Evolutionary conservation across 305 asterid genomes (phyloP), one percentile per base, ranked within the genome.

Genomic region (Striga hermonthica): DNA sequence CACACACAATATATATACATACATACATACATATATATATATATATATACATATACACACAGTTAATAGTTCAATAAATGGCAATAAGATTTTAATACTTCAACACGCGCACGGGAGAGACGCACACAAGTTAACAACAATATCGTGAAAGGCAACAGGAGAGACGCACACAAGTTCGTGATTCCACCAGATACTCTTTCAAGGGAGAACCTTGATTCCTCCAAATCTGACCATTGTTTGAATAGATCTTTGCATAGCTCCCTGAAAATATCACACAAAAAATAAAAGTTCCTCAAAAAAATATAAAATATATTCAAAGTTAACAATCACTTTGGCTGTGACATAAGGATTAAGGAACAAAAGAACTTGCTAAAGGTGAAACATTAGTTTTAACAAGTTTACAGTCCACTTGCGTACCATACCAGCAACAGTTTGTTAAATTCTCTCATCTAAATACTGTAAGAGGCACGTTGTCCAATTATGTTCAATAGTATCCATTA

Each of bases 161-260:
- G 76, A 78, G 36, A 75, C 96, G 37, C 74, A 91, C 98, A 75
- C 38, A 85, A 78, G 79, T 91, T 91, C 65, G 98, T 91, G 75
- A 91, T 89, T 80, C 98, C 98, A 62, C 98, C 98, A 13, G 98
- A 81, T 61, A 91, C 88, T 7, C 80, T 92, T 70, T 87, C 91
- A 48, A 84, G 82, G 71, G 95, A 80, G 79, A 89, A 80, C 75
- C 72, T 79, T 45, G 98, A 84, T 66, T 80, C 90, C 59, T 89
- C 84, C 83, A 89, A 72, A 69, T 72, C 70, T 45, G 84, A 78
- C 97, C 97, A 92, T 58, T 87, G 75, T 79, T 83, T 77, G 87
- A 85, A 92, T 59, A 92, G 79, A 80, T 89, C 91, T 82, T 86
- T 89, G 86, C 88, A 92, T 44, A 92, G 83, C 62, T 71, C 89